Evolutionary conservation across 805 yeast species (phyloP), one percentile per base, ranked within the genome.

Genomic region (Zygotorulaspora chibaensis): DNA sequence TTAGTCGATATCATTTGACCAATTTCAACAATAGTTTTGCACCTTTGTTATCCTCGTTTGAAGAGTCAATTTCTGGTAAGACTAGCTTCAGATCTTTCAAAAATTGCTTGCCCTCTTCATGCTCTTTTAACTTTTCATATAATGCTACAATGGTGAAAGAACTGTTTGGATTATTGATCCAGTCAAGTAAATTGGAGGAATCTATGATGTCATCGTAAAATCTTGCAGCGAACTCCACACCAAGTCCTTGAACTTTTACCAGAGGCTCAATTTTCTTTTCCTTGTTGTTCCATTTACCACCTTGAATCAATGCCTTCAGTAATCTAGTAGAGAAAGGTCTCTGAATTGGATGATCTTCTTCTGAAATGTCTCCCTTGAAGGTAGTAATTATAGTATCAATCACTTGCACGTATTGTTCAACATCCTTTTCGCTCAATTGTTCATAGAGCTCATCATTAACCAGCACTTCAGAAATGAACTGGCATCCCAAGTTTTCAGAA

Each of bases 101-200:
- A 53, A 85, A 79, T 26, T 67, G 62, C 47, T 75, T 69, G 35
- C 70, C 68, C 28, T 76, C 73, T 38, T 71, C 68, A 41, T 69
- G 70, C 2, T 70, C 72, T 41, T 70, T 68, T 57, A 84, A 71
- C 25, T 76, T 75, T 67, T 91, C 97, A 55, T 73, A 76, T n/a
- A 88, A 67, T 0, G 96, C 79, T 40, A 87, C 90, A 43, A 90
- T 72, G 13, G 87, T 86, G 61, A 91, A 91, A 13, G 95, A 80
- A 34, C 93, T 87, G 45, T 74, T 74, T 35, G 79, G 76, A 33
- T 75, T 72, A 50, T 77, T 77, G 37, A 84, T 76, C 97, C 97
- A 91, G 47, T 69, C 72, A 30, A 67, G 68, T 30, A 87, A 67
- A 43, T 77, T 73, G 27, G 72, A 73, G 7, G 62, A 56, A 50